Evolutionary conservation across 352 stramenopile genomes (phyloP).

Genomic region (Phytophthora meadii): DNA sequence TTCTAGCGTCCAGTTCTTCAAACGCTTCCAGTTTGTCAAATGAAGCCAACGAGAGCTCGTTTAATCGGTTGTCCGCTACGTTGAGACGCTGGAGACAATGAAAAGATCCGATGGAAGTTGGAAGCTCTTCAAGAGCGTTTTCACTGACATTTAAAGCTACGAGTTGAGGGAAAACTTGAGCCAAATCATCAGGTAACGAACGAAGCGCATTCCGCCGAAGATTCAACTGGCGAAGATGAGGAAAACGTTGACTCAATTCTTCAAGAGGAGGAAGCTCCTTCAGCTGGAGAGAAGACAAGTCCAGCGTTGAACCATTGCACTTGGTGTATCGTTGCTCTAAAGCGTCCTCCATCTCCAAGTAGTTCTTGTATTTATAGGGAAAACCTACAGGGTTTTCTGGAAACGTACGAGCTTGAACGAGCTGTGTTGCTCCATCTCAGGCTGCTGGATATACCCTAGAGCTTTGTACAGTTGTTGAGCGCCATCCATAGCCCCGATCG

Average conservation of each 20-base stretch:
- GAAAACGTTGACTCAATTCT: constrained; percentile 40
- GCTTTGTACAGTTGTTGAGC: constrained; percentile 61
- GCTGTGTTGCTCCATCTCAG: constrained; percentile 35
- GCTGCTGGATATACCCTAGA: constrained; percentile 51
- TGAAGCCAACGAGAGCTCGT: constrained; percentile 36
- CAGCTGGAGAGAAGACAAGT: constrained; percentile 57
- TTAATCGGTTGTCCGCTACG: constrained; percentile 49
- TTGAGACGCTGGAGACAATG: constrained; percentile 53
- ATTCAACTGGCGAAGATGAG: constrained; percentile 53
- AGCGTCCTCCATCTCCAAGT: not conserved
- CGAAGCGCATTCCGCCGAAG: constrained; percentile 52
- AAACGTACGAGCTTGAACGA: constrained; percentile 71
- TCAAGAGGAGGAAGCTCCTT: constrained; percentile 40
- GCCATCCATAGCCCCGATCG: constrained; percentile 64
- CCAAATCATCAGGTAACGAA: constrained; percentile 42
- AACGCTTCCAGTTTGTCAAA: constrained; percentile 41
- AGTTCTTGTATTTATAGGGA: constrained; percentile 34
- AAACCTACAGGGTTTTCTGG: constrained; percentile 40
- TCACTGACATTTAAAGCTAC: constrained; percentile 45
- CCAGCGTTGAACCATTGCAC: constrained; percentile 46
- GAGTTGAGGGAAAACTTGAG: constrained; percentile 45
- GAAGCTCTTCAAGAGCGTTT: constrained; percentile 48
- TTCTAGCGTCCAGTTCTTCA: constrained; percentile 51
- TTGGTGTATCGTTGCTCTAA: constrained; percentile 25
- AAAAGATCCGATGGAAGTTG: constrained; percentile 39